Evolutionary conservation across 129 eudicot species (phyloP).

Genomic region (Daucus carota): DH1_v3.0 NC_030385.2:41976001-41976500

Average conservation of each 20-base stretch:
- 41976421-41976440: constrained; percentile 44
- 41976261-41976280: constrained; percentile 59
- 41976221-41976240: constrained; percentile 49
- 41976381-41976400: constrained; percentile 54
- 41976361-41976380: constrained; percentile 47
- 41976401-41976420: constrained; percentile 51
- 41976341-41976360: constrained; percentile 52
- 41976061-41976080: constrained; percentile 42
- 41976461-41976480: constrained; percentile 47
- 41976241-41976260: constrained; percentile 50
- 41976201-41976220: constrained; percentile 38
- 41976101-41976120: constrained; percentile 44
- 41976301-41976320: constrained; percentile 51
- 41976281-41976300: constrained; percentile 54
- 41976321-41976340: constrained; percentile 39
- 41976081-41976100: constrained; percentile 43
- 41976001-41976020: constrained; percentile 34
- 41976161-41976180: constrained; percentile 45
- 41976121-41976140: constrained; percentile 36
- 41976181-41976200: constrained; percentile 43
- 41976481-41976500: constrained; percentile 41
- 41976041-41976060: constrained; percentile 39
- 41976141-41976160: constrained; percentile 54
- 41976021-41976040: constrained; percentile 43
- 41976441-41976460: constrained; percentile 59